Base-by-base conservation (phyloP, 257 asterid genomes). In the Sherardia arvensis region DNA sequence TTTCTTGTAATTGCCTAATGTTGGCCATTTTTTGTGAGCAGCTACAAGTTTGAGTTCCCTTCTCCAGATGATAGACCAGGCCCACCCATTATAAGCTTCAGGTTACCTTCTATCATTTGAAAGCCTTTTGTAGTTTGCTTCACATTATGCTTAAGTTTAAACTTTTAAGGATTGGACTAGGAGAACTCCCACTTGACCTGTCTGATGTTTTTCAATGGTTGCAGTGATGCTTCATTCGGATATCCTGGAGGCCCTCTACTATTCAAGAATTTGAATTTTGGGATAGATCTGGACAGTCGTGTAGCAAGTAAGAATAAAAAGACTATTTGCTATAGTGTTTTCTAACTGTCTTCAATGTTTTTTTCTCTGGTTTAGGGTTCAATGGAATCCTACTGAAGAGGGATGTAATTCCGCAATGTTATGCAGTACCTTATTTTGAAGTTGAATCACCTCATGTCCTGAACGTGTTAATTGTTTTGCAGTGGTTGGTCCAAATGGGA, bases 401-500 rank as follows among this genome's bases (percentile, higher is more conserved):
- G 26, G 65, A 67, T 51, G 32, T 21, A 51, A 43, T 28, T 57
- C 40, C 59, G 12, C 53, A 18, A 5, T 23, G 1, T 20, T 56
- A 18, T 43, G 20, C 1, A 2, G 21, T 56, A 27, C n/a, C 11
- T 15, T 4, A 9, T 4, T n/a, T 12, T 17, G 7, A 64, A n/a
- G 47, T 23, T 56, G 49, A 15, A 43, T 38, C 7, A 26, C 20
- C 63, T 53, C 11, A 38, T 61, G 10, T 53, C 45, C 59, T 66
- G 29, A 36, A 4, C 58, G 12, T 28, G 10, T 17, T 4, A 45
- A n/a, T 45, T 62, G 10, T 70, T 74, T 73, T 83, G 72, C 86
- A 92, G 99, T 92, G 97, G 97, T 89, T 76, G 99, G 99, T 26
- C 95, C 99, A 49, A 92, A 92, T 82, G 99, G 99, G 58, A 92